A percentile compares a stretch with the other conserved stretches of the same genome.
These are phyloP conservation scores for Stagonosporopsis vannaccii DNA, from an alignment of 2,329 filamentous ascomycete genomes.

Conservation along the genomic window DNA sequence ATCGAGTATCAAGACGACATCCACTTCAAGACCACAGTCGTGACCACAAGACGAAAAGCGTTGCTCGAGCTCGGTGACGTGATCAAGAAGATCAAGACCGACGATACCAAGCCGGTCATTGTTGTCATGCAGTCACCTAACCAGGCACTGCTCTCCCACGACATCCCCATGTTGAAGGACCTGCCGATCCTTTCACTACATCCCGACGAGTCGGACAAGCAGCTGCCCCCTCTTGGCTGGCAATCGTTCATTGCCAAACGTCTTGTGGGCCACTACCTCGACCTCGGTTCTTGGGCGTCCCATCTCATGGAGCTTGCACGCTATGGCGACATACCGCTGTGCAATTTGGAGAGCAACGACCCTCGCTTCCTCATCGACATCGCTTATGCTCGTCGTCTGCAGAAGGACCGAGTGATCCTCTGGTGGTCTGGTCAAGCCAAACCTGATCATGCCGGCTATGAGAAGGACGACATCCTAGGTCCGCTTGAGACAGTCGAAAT, in stretches of 20 bases:
- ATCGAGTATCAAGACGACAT: slow-evolving; percentile 88
- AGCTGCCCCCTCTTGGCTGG: slow-evolving; percentile 91
- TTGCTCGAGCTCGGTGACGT: slow-evolving; percentile 86
- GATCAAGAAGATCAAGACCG: slow-evolving; percentile 87
- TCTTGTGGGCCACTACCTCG: slow-evolving; percentile 87
- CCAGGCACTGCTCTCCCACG: slow-evolving; percentile 78
- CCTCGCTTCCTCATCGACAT: slow-evolving; percentile 95
- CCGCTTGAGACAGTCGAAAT: slow-evolving; percentile 87
- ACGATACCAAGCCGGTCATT: slow-evolving; percentile 80
- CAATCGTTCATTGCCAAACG: slow-evolving; percentile 87
- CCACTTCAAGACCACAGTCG: slow-evolving; percentile 84
- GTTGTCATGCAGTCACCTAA: slow-evolving; percentile 92
- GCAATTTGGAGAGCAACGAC: slow-evolving; percentile 93
- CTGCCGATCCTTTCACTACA: slow-evolving; percentile 84
- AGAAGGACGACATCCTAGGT: slow-evolving; percentile 86
- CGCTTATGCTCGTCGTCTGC: slow-evolving; percentile 87
- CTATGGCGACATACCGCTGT: slow-evolving; percentile 93
- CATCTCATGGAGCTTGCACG: slow-evolving; percentile 87
- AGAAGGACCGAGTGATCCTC: slow-evolving; percentile 89
- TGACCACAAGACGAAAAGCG: slow-evolving; percentile 88
- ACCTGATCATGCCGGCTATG: slow-evolving; percentile 94
- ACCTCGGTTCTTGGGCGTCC: slow-evolving; percentile 89
- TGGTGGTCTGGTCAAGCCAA: slow-evolving; percentile 93
- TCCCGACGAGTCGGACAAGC: slow-evolving; percentile 83
- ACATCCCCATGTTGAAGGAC: slow-evolving; percentile 82